Conservation (phyloP, 352 stramenopile genomes). For the Pythium aquatile region DNA sequence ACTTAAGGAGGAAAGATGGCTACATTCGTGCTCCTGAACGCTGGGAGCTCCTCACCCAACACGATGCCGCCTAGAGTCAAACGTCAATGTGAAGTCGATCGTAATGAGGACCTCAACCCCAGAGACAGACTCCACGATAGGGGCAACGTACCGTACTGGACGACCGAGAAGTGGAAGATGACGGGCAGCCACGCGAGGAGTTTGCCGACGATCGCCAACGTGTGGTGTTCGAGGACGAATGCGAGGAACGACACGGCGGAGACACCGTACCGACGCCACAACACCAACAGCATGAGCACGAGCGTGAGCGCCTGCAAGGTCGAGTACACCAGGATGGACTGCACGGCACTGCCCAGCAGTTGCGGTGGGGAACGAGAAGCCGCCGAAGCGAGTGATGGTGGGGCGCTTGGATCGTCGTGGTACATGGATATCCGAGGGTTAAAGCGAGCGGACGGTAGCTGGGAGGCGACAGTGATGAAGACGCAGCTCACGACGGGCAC, state of each 20-base stretch:
- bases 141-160: neutral
- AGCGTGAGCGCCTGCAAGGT: neutral
- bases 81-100: neutral
- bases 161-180: neutral
- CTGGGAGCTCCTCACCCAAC: too few species aligned
- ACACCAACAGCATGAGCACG: neutral
- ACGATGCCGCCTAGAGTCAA: neutral
- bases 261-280: neutral
- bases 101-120: neutral
- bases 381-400: neutral
- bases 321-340: slow-evolving; percentile 2
- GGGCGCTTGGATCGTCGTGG: neutral
- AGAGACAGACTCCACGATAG: neutral
- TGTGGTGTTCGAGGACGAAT: neutral
- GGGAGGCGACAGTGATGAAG: neutral
- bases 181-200: neutral
- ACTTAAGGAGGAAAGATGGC: neutral
- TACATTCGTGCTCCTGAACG: neutral
- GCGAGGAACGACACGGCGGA: neutral
- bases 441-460: neutral
- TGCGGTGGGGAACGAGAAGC: neutral
- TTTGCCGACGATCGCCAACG: neutral
- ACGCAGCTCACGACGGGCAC: neutral
- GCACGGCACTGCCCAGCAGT: neutral
- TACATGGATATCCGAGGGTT: neutral